Evolutionary conservation across 169 alveolate species (phyloP).

Genomic region (Plasmodium inui): DNA sequence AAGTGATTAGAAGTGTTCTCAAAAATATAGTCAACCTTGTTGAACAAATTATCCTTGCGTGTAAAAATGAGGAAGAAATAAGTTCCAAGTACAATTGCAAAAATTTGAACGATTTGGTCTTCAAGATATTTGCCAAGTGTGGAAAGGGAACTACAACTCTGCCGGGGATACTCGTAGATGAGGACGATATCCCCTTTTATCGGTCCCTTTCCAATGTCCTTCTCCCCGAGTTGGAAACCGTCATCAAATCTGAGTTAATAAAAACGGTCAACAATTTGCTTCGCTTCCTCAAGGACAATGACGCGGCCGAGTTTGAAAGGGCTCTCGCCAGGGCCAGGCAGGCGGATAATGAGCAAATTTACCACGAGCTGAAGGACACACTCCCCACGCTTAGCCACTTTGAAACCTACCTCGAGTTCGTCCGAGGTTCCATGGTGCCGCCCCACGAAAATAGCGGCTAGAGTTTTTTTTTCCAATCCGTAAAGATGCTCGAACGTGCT

Average conservation of each 20-base stretch:
- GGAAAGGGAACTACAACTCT: not conserved
- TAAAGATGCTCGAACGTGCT: not conserved
- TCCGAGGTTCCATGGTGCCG: not conserved
- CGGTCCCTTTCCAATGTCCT: constrained; percentile 3
- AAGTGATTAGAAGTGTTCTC: constrained; percentile 26
- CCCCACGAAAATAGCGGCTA: not conserved
- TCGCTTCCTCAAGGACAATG: constrained; percentile 19
- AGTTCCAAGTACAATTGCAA: not conserved
- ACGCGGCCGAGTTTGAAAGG: constrained; percentile 14
- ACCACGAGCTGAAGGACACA: constrained; percentile 2
- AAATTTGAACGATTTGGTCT: constrained; percentile 26
- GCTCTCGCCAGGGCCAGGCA: not conserved
- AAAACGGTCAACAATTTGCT: constrained; percentile 23
- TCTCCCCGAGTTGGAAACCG: constrained; percentile 24
- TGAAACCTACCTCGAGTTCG: constrained; percentile 45
- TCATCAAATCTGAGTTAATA: constrained; percentile 34
- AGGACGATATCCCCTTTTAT: constrained; percentile 9
- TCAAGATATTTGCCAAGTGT: not conserved
- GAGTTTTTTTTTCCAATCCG: not conserved
- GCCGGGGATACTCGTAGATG: not conserved
- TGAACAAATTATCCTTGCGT: constrained; percentile 1
- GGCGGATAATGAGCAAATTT: constrained; percentile 25
- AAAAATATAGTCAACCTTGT: constrained; percentile 11
- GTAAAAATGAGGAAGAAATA: constrained; percentile 3
- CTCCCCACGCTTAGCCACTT: constrained; percentile 39